phyloP scores from a whole-genome alignment of 495 filamentous ascomycete genomes.

The Podospora anserina region DNA sequence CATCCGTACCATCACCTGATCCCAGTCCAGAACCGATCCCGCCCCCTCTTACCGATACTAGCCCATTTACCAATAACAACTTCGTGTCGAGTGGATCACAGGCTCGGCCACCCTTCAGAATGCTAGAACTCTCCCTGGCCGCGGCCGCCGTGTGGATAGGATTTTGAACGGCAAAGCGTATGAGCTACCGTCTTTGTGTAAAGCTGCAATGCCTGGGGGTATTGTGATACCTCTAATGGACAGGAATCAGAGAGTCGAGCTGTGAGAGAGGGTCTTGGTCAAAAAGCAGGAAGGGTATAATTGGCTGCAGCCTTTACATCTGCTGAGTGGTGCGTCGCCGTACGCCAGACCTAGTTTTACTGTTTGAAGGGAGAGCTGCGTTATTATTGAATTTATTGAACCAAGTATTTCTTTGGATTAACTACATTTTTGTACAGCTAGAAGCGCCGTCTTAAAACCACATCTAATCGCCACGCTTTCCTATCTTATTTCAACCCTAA shows the following conservation, averaged over 20 bases:
- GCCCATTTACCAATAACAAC: conserved; percentile 1
- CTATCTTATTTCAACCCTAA: background rate
- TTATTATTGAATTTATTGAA: background rate
- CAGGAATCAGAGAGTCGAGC: background rate
- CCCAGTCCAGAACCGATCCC: background rate
- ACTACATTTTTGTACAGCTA: background rate
- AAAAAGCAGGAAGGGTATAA: no score
- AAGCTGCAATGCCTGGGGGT: background rate
- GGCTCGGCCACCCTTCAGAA: no score
- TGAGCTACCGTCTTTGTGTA: no score
- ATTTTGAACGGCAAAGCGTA: background rate
- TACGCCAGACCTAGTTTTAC: no score
- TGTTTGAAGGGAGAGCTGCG: no score
- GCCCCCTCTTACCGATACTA: background rate
- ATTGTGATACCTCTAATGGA: background rate
- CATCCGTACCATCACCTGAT: background rate
- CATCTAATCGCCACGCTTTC: background rate
- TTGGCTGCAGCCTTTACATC: no score
- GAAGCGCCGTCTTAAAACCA: background rate
- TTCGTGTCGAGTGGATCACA: background rate
- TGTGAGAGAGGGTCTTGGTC: no score
- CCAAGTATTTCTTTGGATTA: background rate
- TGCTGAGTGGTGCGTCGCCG: no score
- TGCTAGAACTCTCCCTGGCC: background rate
- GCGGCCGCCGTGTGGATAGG: background rate